phyloP scores from a whole-genome alignment of 1,284 basidiomycete species.

The Kwoniella shivajii region DNA sequence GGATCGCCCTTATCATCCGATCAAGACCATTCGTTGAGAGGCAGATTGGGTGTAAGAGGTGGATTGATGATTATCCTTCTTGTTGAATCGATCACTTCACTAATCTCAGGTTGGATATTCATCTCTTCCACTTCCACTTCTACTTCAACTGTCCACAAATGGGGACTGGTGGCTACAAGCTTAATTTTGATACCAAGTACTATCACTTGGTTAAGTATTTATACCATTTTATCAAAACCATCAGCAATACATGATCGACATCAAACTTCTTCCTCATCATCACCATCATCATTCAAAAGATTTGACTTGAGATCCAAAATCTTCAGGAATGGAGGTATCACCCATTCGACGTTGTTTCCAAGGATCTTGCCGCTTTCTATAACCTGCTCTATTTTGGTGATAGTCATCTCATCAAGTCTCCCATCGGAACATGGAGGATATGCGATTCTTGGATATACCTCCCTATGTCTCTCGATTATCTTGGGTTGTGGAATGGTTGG shows the following conservation, averaged over 20 bases:
- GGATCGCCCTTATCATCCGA: conserved; percentile 7
- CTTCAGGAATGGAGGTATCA: conserved; percentile 29
- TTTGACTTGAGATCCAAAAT: too few relatives aligned
- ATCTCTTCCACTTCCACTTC: neutral
- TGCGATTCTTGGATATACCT: conserved; percentile 15
- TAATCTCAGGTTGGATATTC: conserved; percentile 18
- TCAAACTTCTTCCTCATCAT: neutral
- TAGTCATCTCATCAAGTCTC: conserved; percentile 14
- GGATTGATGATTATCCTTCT: conserved; percentile 21
- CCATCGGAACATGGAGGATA: neutral
- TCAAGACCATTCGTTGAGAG: neutral
- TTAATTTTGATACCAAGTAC: conserved; percentile 10
- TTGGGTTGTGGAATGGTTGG: conserved; percentile 2
- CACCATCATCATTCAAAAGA: neutral
- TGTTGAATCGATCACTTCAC: conserved; percentile 6
- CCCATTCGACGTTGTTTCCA: conserved; percentile 30
- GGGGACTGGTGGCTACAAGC: conserved; percentile 15
- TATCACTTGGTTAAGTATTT: conserved; percentile 16
- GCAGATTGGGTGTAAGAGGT: conserved; percentile 20
- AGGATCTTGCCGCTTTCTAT: conserved; percentile 30
- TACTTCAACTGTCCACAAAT: neutral
- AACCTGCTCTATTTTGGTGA: conserved; percentile 2
- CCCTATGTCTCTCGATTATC: conserved; percentile 8
- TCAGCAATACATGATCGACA: conserved; percentile 4
- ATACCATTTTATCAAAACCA: conserved; percentile 4